phyloP scores from a whole-genome alignment of 2,329 filamentous ascomycete species.

The Lachnellula arida region DNA sequence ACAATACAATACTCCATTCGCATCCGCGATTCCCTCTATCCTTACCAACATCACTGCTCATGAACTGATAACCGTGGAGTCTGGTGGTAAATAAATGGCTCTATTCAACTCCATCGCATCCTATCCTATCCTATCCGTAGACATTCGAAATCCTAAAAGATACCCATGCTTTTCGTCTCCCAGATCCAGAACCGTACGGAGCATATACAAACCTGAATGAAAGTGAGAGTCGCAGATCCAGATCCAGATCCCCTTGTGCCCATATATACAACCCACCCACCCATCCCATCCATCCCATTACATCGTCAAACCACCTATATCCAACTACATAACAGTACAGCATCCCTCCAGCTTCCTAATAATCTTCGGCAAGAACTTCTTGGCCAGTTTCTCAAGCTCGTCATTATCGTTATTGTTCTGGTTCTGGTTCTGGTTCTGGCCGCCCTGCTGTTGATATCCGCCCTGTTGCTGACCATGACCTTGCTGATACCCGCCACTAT shows the following conservation, averaged over 20 bases:
- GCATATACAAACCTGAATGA: not conserved
- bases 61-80: too few relatives aligned
- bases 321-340: constrained; percentile 29
- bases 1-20: too few relatives aligned
- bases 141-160: too few relatives aligned
- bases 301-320: not conserved
- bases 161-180: not conserved
- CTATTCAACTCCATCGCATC: too few relatives aligned
- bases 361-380: constrained; percentile 29
- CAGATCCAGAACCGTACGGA: not conserved
- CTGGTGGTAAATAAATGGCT: too few relatives aligned
- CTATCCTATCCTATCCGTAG: too few relatives aligned
- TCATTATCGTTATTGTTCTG: constrained; percentile 32
- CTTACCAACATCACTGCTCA: too few relatives aligned
- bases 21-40: too few relatives aligned
- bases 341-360: constrained; percentile 30
- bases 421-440: constrained; percentile 42
- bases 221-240: not conserved
- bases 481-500: constrained; percentile 36
- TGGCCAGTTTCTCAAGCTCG: constrained; percentile 31
- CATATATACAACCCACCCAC: not conserved
- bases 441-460: constrained; percentile 34
- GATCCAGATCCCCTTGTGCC: not conserved
- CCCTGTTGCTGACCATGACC: constrained; percentile 39
- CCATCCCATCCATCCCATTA: too few relatives aligned